Evolutionary conservation across 805 yeast genomes (phyloP), one percentile per base, ranked within the genome.

Genomic region (Lipomyces sp.): DNA sequence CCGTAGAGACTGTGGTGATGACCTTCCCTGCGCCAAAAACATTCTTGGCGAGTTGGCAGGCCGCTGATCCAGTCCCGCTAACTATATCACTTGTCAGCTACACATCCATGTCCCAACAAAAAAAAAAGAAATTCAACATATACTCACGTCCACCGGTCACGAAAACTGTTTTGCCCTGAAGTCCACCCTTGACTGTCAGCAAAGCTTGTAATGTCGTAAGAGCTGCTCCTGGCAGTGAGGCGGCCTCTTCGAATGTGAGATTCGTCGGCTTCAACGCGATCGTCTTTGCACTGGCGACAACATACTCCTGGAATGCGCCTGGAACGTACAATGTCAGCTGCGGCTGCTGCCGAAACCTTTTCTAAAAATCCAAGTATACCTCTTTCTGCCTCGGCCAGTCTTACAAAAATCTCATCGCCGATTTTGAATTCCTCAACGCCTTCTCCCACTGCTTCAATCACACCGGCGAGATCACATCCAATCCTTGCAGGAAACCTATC

Each of bases 381-480:
- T 32, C 64, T 60, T 11, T 42, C 30, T 13, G 4, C 2, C n/a
- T 37, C 58, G 3, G 69, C 65, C 3, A 63, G 51, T 11, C 67
- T 54, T 32, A 71, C 57, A 45, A 42, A 66, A 10, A 72, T 69
- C 45, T 64, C 62, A 32, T 69, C 72, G 11, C 74, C 74, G 32
- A 57, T 67, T 33, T 63, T 67, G 60, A 72, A 60, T 2, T 30
- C 45, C 6, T 65, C 64, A 39, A 65, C 72, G 15, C 42, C 63
- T 24, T 64, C 24, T 2, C 75, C 75, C 24, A 72, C 71, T 15
- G 54, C 63, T 35, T 63, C 69, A 15, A 72, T 64, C 13, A 65
- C 65, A 4, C 75, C 75, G 4, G 73, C 55, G 5, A 67, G 60
- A 35, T 72, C 75, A 53, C 58, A 71, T 10, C 74, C 75, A 24